phyloP scores from a whole-genome alignment of 164 flowering plant species.

The Protea cynaroides region DNA sequence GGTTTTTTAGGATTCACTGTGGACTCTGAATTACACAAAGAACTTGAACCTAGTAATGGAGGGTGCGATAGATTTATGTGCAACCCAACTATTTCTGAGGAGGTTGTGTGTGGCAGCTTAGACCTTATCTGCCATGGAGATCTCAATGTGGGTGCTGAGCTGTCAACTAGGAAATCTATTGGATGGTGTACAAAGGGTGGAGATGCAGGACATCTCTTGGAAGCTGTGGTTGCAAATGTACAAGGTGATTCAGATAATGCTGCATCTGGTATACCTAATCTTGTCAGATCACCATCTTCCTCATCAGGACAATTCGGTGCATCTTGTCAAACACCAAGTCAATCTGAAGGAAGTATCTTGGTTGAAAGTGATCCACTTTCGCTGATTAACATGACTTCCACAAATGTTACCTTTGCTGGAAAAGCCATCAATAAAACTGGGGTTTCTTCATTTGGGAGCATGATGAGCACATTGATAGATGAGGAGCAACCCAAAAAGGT shows the following conservation, averaged over 20 bases:
- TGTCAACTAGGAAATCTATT: constrained; percentile 17
- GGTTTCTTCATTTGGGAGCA: constrained; percentile 29
- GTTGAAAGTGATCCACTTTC: constrained; percentile 17
- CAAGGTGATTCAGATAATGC: constrained; percentile 21
- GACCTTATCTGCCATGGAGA: constrained; percentile 16
- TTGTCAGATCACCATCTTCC: constrained; percentile 18
- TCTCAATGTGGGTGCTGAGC: constrained; percentile 11
- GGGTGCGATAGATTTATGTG: constrained; percentile 8
- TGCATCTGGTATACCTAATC: constrained; percentile 17
- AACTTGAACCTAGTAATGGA: constrained; percentile 28
- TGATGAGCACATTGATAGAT: constrained; percentile 24
- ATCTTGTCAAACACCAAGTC: constrained; percentile 15
- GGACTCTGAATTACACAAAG: constrained; percentile 48
- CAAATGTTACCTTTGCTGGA: constrained; percentile 6
- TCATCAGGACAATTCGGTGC: constrained; percentile 17
- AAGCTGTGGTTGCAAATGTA: constrained; percentile 35
- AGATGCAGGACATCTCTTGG: constrained; percentile 38
- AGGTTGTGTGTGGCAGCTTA: constrained; percentile 17
- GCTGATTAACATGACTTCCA: constrained; percentile 21
- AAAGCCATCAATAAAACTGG: constrained; percentile 18
- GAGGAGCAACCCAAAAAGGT: constrained; percentile 28
- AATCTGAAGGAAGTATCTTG: constrained; percentile 13
- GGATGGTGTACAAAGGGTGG: constrained; percentile 15
- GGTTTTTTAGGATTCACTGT: constrained; percentile 31
- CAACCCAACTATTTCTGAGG: constrained; percentile 13